phyloP scores from a whole-genome alignment of 2,329 filamentous ascomycete species.

The Xylariomycetidae sp. region DNA sequence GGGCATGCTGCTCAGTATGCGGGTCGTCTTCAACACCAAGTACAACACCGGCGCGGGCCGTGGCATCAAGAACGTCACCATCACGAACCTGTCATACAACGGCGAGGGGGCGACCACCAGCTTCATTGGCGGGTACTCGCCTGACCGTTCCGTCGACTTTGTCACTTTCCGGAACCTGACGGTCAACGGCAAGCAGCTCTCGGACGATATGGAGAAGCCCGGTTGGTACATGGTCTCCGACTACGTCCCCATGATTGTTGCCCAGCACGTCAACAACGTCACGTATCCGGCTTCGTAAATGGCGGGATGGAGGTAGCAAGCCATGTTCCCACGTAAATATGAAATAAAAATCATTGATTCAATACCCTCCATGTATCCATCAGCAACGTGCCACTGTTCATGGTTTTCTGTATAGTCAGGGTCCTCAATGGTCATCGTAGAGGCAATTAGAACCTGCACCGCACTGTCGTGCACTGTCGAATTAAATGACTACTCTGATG shows the following conservation, averaged over 20 bases:
- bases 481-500: too few relatives aligned
- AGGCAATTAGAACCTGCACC: too few relatives aligned
- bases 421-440: too few relatives aligned
- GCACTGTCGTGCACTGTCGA: too few relatives aligned
- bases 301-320: too few relatives aligned
- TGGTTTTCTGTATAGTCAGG: too few relatives aligned
- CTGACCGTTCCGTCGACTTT: constrained; percentile 6
- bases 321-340: too few relatives aligned
- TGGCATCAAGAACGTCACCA: constrained; percentile 23
- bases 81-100: constrained; percentile 18
- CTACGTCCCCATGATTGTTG: constrained; percentile 19
- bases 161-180: constrained; percentile 20
- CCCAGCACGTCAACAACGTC: constrained; percentile 4
- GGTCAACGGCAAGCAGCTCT: constrained; percentile 17
- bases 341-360: too few relatives aligned
- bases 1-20: constrained; percentile 29
- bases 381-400: too few relatives aligned
- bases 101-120: constrained; percentile 12
- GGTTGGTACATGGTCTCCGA: constrained; percentile 20
- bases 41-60: constrained; percentile 29
- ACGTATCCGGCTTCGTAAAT: too few relatives aligned
- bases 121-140: constrained; percentile 13
- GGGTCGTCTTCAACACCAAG: constrained; percentile 28
- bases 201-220: constrained; percentile 21
- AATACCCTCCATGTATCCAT: too few relatives aligned